Conservation (phyloP, 1,284 basidiomycete species). For the Xerocomus nothofagi region DNA sequence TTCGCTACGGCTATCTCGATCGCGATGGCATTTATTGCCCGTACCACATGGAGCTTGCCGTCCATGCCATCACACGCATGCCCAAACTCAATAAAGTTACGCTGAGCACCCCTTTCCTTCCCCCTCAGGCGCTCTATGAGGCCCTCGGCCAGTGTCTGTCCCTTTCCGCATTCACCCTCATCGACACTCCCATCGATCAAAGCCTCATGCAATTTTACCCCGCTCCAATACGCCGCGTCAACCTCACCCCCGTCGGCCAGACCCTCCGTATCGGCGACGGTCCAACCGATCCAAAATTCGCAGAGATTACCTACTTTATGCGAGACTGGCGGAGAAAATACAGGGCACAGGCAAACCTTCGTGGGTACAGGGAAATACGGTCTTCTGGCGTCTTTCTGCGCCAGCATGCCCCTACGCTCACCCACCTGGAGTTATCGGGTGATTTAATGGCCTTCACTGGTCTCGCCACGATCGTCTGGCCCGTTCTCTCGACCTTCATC, state of each 20-base stretch:
- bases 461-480: slow-evolving; percentile 35
- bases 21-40: slow-evolving; percentile 34
- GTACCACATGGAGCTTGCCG: slow-evolving; percentile 26
- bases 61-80: slow-evolving; percentile 28
- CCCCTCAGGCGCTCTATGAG: slow-evolving; percentile 31
- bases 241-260: slow-evolving; percentile 31
- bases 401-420: slow-evolving; percentile 28
- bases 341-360: slow-evolving; percentile 31
- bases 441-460: slow-evolving; percentile 30
- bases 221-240: slow-evolving; percentile 26
- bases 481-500: slow-evolving; percentile 26
- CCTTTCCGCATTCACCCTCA: slow-evolving; percentile 28
- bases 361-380: slow-evolving; percentile 32
- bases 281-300: slow-evolving; percentile 34
- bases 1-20: slow-evolving; percentile 32
- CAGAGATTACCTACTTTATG: slow-evolving; percentile 38
- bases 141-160: slow-evolving; percentile 29
- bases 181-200: slow-evolving; percentile 36
- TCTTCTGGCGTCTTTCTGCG: slow-evolving; percentile 35
- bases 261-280: slow-evolving; percentile 34
- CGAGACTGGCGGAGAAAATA: slow-evolving; percentile 38
- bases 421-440: slow-evolving; percentile 32
- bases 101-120: slow-evolving; percentile 31
- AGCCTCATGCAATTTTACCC: slow-evolving; percentile 35
- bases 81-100: slow-evolving; percentile 31